Conservation (phyloP, 1,284 basidiomycete genomes). For the Amylostereum chailletii region DNA sequence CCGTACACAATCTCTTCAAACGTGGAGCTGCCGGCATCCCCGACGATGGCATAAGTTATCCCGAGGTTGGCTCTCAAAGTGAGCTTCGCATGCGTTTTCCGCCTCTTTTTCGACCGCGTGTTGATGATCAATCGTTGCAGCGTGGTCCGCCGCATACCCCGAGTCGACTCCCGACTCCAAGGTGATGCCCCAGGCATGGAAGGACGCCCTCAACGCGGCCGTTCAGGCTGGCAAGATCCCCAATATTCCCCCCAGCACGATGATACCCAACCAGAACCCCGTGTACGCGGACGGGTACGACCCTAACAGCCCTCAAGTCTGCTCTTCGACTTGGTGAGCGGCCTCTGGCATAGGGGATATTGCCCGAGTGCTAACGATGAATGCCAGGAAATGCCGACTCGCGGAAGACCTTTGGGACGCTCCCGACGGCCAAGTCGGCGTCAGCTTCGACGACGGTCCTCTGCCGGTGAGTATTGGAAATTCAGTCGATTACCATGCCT, state of each 20-base stretch:
- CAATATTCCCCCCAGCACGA: slow-evolving; percentile 44
- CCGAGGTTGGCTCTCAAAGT: slow-evolving; percentile 54
- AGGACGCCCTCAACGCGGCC: slow-evolving; percentile 55
- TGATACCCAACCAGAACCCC: slow-evolving; percentile 34
- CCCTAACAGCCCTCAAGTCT: slow-evolving; percentile 44
- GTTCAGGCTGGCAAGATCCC: slow-evolving; percentile 68
- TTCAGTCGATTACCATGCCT: not conserved
- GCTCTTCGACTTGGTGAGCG: slow-evolving; percentile 40
- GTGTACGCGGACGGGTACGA: slow-evolving; percentile 46
- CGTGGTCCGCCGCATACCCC: slow-evolving; percentile 53
- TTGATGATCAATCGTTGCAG: slow-evolving; percentile 23
- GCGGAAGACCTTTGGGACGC: slow-evolving; percentile 64
- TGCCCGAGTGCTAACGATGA: too few species aligned
- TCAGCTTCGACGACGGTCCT: slow-evolving; percentile 79
- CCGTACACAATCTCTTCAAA: slow-evolving; percentile 50
- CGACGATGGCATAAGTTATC: slow-evolving; percentile 35
- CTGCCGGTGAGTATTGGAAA: slow-evolving; percentile 32
- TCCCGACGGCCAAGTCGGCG: slow-evolving; percentile 47
- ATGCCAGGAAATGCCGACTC: slow-evolving; percentile 45
- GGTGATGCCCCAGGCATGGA: slow-evolving; percentile 54
- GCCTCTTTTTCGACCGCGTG: not conserved
- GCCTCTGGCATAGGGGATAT: too few species aligned
- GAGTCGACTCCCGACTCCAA: slow-evolving; percentile 29
- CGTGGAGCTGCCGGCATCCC: slow-evolving; percentile 27
- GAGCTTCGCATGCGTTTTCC: slow-evolving; percentile 12